Conservation (phyloP, 2,329 filamentous ascomycete species). For the Aureobasidium subglaciale region DNA sequence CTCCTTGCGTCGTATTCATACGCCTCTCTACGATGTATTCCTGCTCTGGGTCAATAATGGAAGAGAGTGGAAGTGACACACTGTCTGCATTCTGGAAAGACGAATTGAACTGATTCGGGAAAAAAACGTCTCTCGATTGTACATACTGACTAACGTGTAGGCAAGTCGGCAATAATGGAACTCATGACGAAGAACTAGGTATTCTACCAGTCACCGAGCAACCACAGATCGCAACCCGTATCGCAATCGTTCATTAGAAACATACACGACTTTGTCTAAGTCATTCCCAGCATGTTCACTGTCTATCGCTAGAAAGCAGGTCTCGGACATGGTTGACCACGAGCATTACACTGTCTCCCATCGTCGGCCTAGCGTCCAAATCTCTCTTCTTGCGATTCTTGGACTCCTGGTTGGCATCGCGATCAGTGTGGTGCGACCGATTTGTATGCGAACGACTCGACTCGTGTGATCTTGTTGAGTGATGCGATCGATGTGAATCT, state of each 20-base stretch:
- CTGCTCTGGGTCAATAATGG: no score
- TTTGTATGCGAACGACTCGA: neutral
- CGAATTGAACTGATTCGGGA: no score
- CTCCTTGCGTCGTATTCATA: no score
- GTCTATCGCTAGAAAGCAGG: neutral
- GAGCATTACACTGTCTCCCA: constrained; percentile 12
- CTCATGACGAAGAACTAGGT: no score
- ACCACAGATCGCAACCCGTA: neutral
- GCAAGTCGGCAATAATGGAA: no score
- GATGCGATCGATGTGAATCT: neutral
- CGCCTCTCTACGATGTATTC: no score
- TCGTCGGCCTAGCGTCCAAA: constrained; percentile 1
- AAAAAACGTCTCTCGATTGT: no score
- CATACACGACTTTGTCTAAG: no score
- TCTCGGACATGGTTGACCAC: constrained; percentile 3
- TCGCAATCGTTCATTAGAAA: no score
- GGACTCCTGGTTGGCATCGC: neutral
- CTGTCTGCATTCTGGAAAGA: no score
- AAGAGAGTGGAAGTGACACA: no score
- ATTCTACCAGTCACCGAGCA: neutral
- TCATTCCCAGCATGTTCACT: neutral
- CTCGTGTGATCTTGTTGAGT: neutral
- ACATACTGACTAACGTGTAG: no score
- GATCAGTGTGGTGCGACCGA: neutral
- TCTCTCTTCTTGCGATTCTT: neutral